Conservation (phyloP, 1,139 yeast species). For the Candida sp. region DNA sequence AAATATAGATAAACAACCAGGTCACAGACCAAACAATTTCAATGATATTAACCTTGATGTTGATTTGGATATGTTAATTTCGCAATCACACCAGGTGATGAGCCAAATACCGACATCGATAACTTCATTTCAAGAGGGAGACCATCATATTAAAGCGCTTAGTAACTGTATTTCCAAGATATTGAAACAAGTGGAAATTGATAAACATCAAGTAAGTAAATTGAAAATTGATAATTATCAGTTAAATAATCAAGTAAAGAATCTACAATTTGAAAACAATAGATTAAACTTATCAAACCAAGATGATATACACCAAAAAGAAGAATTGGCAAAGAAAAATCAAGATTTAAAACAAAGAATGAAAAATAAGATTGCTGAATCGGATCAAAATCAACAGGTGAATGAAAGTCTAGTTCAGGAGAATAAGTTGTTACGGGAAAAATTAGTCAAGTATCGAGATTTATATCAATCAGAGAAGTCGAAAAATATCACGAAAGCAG, state of each 20-base stretch:
- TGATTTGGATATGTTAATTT: conserved; percentile 21
- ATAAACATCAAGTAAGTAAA: background rate
- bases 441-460: conserved; percentile 31
- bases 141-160: conserved; percentile 8
- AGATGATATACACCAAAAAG: background rate
- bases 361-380: conserved; percentile 5
- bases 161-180: background rate
- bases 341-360: background rate
- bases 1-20: background rate
- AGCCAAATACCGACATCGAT: conserved; percentile 20
- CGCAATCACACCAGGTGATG: conserved; percentile 27
- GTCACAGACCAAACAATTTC: background rate
- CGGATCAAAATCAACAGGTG: conserved; percentile 9
- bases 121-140: conserved; percentile 22
- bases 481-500: too few relatives aligned
- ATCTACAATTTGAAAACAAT: background rate
- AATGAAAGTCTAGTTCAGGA: conserved; percentile 19
- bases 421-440: conserved; percentile 27
- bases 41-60: conserved; percentile 7
- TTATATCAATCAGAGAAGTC: conserved; percentile 15
- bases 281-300: background rate
- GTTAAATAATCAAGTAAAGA: background rate
- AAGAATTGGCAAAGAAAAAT: background rate
- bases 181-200: background rate
- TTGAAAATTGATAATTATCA: background rate